Evolutionary conservation across 345 rosid genomes (phyloP).

Genomic region (Populus ilicifolia): DNA sequence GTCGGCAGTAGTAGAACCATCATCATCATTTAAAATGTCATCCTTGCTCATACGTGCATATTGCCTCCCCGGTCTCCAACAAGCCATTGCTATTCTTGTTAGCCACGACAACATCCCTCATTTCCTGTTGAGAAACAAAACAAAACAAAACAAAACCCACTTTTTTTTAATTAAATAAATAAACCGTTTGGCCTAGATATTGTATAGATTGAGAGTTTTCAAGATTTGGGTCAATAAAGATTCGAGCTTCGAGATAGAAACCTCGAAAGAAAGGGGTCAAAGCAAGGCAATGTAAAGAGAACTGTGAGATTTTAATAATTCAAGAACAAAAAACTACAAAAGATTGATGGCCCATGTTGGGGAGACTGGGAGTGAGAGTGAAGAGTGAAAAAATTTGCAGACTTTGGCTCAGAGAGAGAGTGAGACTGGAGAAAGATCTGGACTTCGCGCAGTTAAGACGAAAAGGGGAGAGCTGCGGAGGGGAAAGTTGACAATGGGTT

Average conservation of each 20-base stretch:
- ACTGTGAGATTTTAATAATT: neutral
- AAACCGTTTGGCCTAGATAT: neutral
- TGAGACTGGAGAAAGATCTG: neutral
- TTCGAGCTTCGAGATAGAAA: neutral
- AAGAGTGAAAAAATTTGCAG: neutral
- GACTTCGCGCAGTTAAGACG: neutral
- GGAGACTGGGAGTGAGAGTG: neutral
- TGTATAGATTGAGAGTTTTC: neutral
- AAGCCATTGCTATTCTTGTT: conserved; percentile 57
- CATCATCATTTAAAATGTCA: conserved; percentile 27
- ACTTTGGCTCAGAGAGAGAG: neutral
- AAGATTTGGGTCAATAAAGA: neutral
- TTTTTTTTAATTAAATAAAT: neutral
- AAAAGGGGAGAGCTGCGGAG: neutral
- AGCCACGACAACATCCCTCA: conserved; percentile 96
- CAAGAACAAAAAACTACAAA: neutral
- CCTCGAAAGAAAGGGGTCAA: neutral
- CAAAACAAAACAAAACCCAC: neutral
- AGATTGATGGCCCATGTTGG: conserved; percentile 7
- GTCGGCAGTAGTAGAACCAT: conserved; percentile 34
- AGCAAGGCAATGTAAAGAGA: neutral
- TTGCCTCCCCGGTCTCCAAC: conserved; percentile 67
- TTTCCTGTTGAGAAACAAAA: conserved; percentile 38
- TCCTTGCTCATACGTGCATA: conserved; percentile 89
- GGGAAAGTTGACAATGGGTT: conserved; percentile 36